A percentile compares a stretch with the other conserved stretches of the same genome.
Evolutionary conservation across 2,329 filamentous ascomycete species (phyloP).

Genomic region (Metarhizium sp.): DNA sequence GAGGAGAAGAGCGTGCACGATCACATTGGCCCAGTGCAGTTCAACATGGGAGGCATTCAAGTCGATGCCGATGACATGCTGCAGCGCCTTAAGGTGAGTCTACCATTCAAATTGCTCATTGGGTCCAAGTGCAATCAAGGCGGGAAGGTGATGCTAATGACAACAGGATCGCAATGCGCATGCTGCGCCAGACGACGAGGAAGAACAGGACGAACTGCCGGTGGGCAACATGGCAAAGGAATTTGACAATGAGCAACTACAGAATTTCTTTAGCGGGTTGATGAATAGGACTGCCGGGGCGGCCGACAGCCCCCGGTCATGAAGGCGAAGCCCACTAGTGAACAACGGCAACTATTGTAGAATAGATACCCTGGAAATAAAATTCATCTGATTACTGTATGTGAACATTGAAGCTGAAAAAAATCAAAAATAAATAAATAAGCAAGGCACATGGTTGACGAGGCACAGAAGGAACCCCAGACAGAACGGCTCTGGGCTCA

Average conservation of each 20-base stretch:
- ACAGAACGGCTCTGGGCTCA: too few relatives aligned
- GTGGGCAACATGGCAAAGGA: conserved; percentile 33
- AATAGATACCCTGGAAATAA: conserved; percentile 31
- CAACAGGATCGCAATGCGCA: conserved; percentile 48
- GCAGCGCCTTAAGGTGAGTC: conserved; percentile 65
- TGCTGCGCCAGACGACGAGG: conserved; percentile 26
- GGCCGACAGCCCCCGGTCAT: conserved; percentile 13
- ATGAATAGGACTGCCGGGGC: conserved; percentile 42
- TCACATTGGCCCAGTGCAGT: conserved; percentile 89
- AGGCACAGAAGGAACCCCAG: too few relatives aligned
- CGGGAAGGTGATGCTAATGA: conserved; percentile 11
- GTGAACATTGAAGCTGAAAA: background rate
- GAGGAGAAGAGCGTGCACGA: conserved; percentile 50
- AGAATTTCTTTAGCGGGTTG: conserved; percentile 50
- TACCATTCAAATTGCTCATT: background rate
- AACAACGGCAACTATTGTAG: conserved; percentile 18
- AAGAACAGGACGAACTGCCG: conserved; percentile 26
- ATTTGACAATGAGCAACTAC: conserved; percentile 44
- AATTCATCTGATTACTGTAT: too few relatives aligned
- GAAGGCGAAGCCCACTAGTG: background rate
- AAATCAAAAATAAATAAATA: too few relatives aligned
- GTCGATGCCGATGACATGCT: conserved; percentile 93
- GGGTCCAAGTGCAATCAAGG: too few relatives aligned
- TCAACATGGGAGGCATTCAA: conserved; percentile 97
- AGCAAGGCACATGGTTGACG: too few relatives aligned